Base-by-base conservation (phyloP, 2,329 filamentous ascomycete genomes). In the Monosporascus sp. region DNA sequence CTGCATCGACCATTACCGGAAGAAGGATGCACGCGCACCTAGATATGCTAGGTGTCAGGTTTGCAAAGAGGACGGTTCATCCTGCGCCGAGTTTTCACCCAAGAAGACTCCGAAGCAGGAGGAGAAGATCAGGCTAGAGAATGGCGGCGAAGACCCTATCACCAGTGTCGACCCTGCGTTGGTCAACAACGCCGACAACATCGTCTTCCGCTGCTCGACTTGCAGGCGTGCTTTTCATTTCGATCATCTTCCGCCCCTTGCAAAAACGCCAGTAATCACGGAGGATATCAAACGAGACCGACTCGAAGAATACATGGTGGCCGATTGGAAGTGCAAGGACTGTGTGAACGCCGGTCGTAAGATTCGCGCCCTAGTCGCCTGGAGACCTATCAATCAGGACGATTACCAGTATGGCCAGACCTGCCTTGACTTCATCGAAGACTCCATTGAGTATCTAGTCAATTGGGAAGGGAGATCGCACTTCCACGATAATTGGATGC, bases 391-490 rank as follows among this genome's bases (percentile, higher is more conserved):
- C 0, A 74, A 88, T 60, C 73, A 80, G 24, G 75, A 82, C 14
- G 72, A 70, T 1, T 86, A 87, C 60, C 69, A 72, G 16, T 65
- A 76, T 4, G 81, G 79, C 2, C 74, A 78, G 50, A 72, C 74
- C 1, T 77, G 78, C 48, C 72, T 82, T 27, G 72, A 81, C 51
- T 72, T 89, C n/a, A 70, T 73, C 11, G 87, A 94, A 64, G 87
- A 91, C 52, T 78, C 88, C n/a, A 92, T 92, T 59, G 91, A 97
- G 61, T 99, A 97, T 64, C 80, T 99, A 2, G 74, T 99, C 62
- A 96, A 94, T 67, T 97, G 92, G 90, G 84, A 88, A 45, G 77
- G 78, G 0, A 78, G 82, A 52, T 96, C 93, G 0, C 95, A 97
- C 64, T 87, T 86, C 58, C 86, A 89, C 59, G 90, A 89, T 51